A percentile compares a stretch with the other conserved stretches of the same genome.
Evolutionary conservation across 345 rosid species (phyloP).

Genomic region (Bretschneidera sinensis): DNA sequence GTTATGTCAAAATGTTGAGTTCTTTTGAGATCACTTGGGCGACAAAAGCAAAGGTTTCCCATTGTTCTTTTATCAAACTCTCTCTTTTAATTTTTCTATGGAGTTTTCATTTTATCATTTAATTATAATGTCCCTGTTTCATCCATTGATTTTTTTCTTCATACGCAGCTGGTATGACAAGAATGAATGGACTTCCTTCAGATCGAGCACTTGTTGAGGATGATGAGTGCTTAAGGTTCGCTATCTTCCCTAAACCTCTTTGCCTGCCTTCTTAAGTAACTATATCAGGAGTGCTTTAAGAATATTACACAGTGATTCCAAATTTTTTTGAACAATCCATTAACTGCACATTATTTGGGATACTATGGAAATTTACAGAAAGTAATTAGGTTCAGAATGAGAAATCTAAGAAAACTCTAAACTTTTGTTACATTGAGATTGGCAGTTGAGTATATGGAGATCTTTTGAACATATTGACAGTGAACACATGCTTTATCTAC

Average conservation of each 20-base stretch:
- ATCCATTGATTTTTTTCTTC: slow-evolving; percentile 3
- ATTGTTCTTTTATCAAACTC: neutral
- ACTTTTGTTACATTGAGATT: too few species aligned
- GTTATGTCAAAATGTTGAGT: neutral
- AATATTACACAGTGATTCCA: neutral
- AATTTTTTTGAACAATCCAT: neutral
- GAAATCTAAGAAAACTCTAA: too few species aligned
- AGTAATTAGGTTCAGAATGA: too few species aligned
- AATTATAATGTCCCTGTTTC: neutral
- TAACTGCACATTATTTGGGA: too few species aligned
- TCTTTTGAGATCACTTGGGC: neutral
- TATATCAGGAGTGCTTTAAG: neutral
- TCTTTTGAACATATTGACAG: too few species aligned
- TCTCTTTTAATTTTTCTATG: neutral
- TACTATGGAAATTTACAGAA: too few species aligned
- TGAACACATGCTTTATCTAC: too few species aligned
- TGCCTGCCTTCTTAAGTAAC: neutral
- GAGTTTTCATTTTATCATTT: neutral
- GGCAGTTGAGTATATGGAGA: too few species aligned
- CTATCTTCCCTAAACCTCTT: slow-evolving; percentile 6
- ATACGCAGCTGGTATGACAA: slow-evolving; percentile 60
- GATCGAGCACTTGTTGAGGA: slow-evolving; percentile 83
- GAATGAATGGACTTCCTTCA: slow-evolving; percentile 90
- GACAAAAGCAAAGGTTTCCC: neutral
- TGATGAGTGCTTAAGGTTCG: slow-evolving; percentile 76